phyloP scores from a whole-genome alignment of 2,329 filamentous ascomycete species.

The Madurella fahalii region DNA sequence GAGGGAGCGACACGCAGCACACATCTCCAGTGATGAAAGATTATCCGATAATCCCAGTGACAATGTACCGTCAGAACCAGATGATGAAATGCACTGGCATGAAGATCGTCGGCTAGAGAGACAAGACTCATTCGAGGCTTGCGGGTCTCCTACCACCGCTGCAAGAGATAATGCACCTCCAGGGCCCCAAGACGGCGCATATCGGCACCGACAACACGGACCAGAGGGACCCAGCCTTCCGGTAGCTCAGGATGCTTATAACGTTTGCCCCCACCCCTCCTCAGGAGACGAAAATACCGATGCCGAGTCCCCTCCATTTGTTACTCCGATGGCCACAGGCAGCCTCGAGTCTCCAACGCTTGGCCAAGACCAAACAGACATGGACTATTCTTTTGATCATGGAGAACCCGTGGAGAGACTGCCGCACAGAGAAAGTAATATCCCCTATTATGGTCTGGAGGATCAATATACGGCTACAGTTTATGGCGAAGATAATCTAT shows the following conservation, averaged over 20 bases:
- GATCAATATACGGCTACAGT: conserved; percentile 32
- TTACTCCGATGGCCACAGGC: conserved; percentile 21
- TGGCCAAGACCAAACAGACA: neutral
- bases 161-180: no score
- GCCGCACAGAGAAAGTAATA: neutral
- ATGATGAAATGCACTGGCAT: no score
- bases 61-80: no score
- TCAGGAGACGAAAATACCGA: conserved; percentile 7
- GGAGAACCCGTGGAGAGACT: conserved; percentile 1
- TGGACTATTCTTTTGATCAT: neutral
- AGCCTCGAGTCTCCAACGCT: conserved; percentile 7
- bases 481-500: conserved; percentile 33
- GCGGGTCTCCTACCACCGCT: no score
- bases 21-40: no score
- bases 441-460: conserved; percentile 14
- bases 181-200: neutral
- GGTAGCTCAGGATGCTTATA: no score
- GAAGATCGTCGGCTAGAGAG: no score
- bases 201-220: no score
- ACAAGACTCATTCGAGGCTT: no score
- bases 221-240: neutral
- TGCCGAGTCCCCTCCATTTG: conserved; percentile 19
- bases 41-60: no score
- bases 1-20: no score
- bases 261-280: neutral